phyloP scores from a whole-genome alignment of 129 eudicot species.

The Artemisia argyi region DNA sequence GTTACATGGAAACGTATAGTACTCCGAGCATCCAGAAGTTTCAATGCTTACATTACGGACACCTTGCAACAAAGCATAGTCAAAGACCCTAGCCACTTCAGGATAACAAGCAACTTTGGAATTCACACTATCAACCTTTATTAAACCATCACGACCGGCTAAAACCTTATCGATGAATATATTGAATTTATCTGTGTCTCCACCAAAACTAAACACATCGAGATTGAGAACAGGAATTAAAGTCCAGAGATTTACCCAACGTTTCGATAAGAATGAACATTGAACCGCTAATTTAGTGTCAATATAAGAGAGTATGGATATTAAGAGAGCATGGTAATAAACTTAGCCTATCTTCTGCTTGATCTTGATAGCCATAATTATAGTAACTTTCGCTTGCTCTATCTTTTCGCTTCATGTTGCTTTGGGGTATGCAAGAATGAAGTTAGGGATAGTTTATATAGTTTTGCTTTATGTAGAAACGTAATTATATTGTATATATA shows the following conservation, averaged over 20 bases:
- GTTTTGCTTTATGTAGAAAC: background rate
- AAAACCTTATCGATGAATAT: slow-evolving; percentile 20
- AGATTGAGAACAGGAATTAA: slow-evolving; percentile 29
- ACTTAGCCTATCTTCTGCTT: slow-evolving; percentile 23
- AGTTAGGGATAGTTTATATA: background rate
- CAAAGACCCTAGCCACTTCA: slow-evolving; percentile 2
- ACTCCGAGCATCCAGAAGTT: too few relatives aligned
- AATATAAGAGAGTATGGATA: slow-evolving; percentile 16
- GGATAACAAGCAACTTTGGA: slow-evolving; percentile 7
- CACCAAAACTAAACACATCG: background rate
- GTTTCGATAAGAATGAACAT: slow-evolving; percentile 17
- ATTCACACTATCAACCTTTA: slow-evolving; percentile 21
- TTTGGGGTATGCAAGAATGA: background rate
- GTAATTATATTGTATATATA: too few relatives aligned
- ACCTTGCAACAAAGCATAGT: too few relatives aligned
- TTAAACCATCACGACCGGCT: slow-evolving; percentile 8
- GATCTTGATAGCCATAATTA: slow-evolving; percentile 15
- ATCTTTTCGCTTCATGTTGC: slow-evolving; percentile 11
- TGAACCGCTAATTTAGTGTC: slow-evolving; percentile 28
- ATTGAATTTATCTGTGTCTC: too few relatives aligned
- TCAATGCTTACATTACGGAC: too few relatives aligned
- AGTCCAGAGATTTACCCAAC: slow-evolving; percentile 30
- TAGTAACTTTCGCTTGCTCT: background rate
- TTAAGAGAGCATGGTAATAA: slow-evolving; percentile 22
- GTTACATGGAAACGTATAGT: too few relatives aligned